Evolutionary conservation across 2,329 filamentous ascomycete species (phyloP).

Genomic region (Colletotrichum orchidophilum): DNA sequence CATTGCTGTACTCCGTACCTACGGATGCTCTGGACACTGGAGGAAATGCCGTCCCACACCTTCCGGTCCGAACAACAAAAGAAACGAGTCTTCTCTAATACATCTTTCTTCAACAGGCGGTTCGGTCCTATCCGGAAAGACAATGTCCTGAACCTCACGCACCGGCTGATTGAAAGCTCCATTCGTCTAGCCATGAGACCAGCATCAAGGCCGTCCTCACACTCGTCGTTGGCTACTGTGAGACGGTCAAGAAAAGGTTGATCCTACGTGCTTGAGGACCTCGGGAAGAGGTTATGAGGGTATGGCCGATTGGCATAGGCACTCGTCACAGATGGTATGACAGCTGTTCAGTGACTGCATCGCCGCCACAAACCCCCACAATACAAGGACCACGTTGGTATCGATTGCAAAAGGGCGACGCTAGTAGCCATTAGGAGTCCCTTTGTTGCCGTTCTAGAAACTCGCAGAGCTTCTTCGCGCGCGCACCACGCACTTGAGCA

Average conservation of each 20-base stretch:
- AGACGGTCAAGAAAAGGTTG: background rate
- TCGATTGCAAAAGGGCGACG: constrained; percentile 12
- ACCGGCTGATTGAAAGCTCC: background rate
- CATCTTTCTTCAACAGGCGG: too few species aligned
- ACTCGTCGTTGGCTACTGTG: too few species aligned
- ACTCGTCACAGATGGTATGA: background rate
- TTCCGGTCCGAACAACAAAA: background rate
- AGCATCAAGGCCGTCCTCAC: too few species aligned
- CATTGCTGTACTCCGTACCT: background rate
- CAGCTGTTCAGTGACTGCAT: background rate
- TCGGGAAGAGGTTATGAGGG: background rate
- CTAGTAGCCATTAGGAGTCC: constrained; percentile 1
- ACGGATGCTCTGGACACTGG: background rate
- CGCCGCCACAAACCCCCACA: background rate
- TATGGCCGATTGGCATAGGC: background rate
- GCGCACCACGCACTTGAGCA: constrained; percentile 7
- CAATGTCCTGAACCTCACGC: too few species aligned
- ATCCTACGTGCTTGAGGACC: background rate
- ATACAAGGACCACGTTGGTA: background rate
- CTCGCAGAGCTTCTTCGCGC: constrained; percentile 8
- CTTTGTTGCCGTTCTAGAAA: constrained; percentile 26
- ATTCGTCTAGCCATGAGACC: background rate
- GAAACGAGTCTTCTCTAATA: background rate
- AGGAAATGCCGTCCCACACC: background rate
- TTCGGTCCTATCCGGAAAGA: background rate